Evolutionary conservation across 208 protist species (phyloP), one percentile per base, ranked within the genome.

Genomic region (Crithidia fasciculata): DNA sequence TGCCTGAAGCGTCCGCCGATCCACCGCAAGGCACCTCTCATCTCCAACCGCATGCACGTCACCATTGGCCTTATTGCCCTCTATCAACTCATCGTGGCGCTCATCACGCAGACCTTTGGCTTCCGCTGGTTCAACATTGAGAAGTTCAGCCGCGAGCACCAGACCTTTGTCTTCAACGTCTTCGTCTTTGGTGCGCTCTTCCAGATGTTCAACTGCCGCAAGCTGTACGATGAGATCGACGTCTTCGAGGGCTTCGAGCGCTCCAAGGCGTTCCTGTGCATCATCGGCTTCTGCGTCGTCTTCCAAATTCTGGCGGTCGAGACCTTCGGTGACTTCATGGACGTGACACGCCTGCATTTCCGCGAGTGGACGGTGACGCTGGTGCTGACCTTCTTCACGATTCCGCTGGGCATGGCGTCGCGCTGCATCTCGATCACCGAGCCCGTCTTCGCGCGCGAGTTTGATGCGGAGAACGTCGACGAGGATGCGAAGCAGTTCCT

Each of bases 171-270:
- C 37, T 99, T 99, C 81, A 99, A 99, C 75, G 69, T 96, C 8
- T 99, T 99, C 84, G 90, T 99, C 37, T 87, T 97, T 9, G 78
- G 73, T 57, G 90, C 97, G 52, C 55, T 98, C 15, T 88, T 98
- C 57, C 98, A 99, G 59, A 96, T 98, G 87, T 80, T 98, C 72
- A 98, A 97, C 81, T 85, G 86, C 68, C 90, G 97, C 40, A 98
- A 98, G 74, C 68, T 98, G 52, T 90, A 94, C 79, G 88, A 92
- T 3, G 91, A 97, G 73, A 2, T 93, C 15, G 89, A 97, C 70
- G 64, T 87, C 10, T 95, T 96, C 66, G 92, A 95, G 72, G 90
- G 90, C 19, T 49, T 97, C 18, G 82, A 55, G 73, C 78, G 89
- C 60, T 92, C 87, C 16, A 89, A 77, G 9, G 74, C 69, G 5